Base-by-base conservation (phyloP, 257 asterid genomes). In the Solanum corneliomulleri region DNA sequence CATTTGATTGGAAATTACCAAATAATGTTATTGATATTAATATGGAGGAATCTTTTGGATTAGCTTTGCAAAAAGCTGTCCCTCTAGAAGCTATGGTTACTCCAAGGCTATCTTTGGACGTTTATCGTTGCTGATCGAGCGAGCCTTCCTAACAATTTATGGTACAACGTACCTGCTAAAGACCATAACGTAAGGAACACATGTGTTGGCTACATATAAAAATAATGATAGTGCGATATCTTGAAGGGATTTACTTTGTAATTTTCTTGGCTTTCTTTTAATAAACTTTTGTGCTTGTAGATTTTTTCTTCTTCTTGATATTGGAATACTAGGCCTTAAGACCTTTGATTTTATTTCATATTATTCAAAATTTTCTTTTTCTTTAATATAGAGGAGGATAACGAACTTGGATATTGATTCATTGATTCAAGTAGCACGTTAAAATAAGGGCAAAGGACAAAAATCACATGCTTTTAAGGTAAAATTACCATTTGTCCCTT, bases 31-130 rank as follows among this genome's bases (percentile, higher is more conserved):
- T 6, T 12, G 91, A 88, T 71, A 33, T 93, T 37, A 84, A 92
- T 87, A 92, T 91, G 95, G 93, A 91, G 0, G 94, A 93, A 83
- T 15, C 47, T n/a, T 91, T 93, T 87, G 95, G 95, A 33, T 88
- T 93, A 15, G 93, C 93, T 14, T 78, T 91, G 92, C 94, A 90
- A 86, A 93, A 90, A 71, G 89, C 89, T 74, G 89, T 91, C 18
- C 94, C 95, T 85, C 90, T 93, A n/a, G 75, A 85, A 27, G 94
- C 95, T 39, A 85, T 89, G 86, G 86, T 92, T 70, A 85, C 86
- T 83, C 94, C 95, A 42, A 89, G 93, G 85, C 21, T 92, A 44
- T 89, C 92, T 62, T 29, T 71, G 13, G 21, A 86, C 85, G 87
- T 90, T 85, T 93, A 92, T 29, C 0, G 23, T 69, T 29, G 39